These are phyloP conservation scores for Murraya koenigii DNA, from an alignment of 345 rosid genomes.

Conservation along the genomic window DNA sequence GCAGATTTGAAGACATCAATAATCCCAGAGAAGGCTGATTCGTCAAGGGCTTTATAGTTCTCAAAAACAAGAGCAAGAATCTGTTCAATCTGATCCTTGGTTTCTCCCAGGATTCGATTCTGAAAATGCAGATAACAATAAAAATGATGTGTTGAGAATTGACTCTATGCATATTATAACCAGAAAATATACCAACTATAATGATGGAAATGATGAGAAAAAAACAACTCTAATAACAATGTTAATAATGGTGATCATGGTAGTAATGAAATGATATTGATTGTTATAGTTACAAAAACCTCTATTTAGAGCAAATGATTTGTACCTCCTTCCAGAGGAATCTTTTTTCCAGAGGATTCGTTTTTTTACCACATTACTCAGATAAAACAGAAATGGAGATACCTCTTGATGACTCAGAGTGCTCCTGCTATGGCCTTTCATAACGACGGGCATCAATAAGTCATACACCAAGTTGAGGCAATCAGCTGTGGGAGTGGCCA, in stretches of 20 bases:
- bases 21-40: slow-evolving; percentile 72
- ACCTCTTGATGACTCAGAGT: slow-evolving; percentile 98
- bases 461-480: slow-evolving; percentile 85
- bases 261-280: neutral
- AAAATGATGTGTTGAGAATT: neutral
- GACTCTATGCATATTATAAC: slow-evolving; percentile 6
- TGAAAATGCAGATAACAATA: slow-evolving; percentile 35
- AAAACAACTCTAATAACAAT: too few relatives aligned
- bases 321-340: neutral
- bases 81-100: slow-evolving; percentile 95
- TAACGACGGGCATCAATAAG: slow-evolving; percentile 75
- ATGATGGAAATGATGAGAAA: neutral
- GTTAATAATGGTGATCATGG: neutral
- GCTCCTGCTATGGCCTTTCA: slow-evolving; percentile 79
- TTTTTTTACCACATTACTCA: neutral
- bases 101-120: slow-evolving; percentile 92
- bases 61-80: slow-evolving; percentile 79
- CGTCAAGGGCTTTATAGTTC: slow-evolving; percentile 95
- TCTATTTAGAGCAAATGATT: neutral
- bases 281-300: neutral
- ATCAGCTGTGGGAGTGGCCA: slow-evolving; percentile 96
- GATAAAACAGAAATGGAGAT: neutral
- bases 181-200: neutral
- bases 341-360: neutral
- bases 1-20: slow-evolving; percentile 70